These are phyloP conservation scores for Suillus bovinus DNA, from an alignment of 768 basidiomycete genomes.

Conservation along the genomic window DNA sequence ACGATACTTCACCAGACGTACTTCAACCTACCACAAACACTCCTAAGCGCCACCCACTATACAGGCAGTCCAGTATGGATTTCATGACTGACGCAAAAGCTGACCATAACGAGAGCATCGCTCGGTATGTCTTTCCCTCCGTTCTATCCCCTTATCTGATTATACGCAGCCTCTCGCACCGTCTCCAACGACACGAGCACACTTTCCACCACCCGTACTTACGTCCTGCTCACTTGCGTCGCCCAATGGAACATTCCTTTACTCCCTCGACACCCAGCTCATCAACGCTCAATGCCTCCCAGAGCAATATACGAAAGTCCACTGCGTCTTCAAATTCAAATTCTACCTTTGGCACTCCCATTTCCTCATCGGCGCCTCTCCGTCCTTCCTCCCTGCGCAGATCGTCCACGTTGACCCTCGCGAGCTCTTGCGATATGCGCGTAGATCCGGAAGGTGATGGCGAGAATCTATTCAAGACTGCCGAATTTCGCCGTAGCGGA, in stretches of 20 bases:
- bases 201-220: slow-evolving; percentile 7
- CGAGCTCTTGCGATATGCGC: slow-evolving; percentile 21
- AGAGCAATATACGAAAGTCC: slow-evolving; percentile 27
- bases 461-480: slow-evolving; percentile 14
- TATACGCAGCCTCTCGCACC: slow-evolving; percentile 1
- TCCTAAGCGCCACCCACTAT: slow-evolving; percentile 57
- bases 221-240: slow-evolving; percentile 1
- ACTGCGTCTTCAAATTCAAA: slow-evolving; percentile 31
- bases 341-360: slow-evolving; percentile 38
- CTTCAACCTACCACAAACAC: slow-evolving; percentile 51
- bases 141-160: slow-evolving; percentile 13
- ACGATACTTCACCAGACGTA: slow-evolving; percentile 35
- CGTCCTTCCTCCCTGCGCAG: slow-evolving; percentile 46
- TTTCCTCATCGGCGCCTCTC: slow-evolving; percentile 37
- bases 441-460: slow-evolving; percentile 2
- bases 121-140: slow-evolving; percentile 50
- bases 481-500: slow-evolving; percentile 17
- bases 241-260: background rate
- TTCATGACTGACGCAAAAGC: slow-evolving; percentile 60
- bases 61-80: slow-evolving; percentile 87
- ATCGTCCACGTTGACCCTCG: slow-evolving; percentile 33
- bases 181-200: slow-evolving; percentile 5
- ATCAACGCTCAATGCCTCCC: slow-evolving; percentile 2
- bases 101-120: slow-evolving; percentile 50
- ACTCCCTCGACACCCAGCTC: background rate